Evolutionary conservation across 768 basidiomycete genomes (phyloP).

Genomic region (Trametes cubensis): DNA sequence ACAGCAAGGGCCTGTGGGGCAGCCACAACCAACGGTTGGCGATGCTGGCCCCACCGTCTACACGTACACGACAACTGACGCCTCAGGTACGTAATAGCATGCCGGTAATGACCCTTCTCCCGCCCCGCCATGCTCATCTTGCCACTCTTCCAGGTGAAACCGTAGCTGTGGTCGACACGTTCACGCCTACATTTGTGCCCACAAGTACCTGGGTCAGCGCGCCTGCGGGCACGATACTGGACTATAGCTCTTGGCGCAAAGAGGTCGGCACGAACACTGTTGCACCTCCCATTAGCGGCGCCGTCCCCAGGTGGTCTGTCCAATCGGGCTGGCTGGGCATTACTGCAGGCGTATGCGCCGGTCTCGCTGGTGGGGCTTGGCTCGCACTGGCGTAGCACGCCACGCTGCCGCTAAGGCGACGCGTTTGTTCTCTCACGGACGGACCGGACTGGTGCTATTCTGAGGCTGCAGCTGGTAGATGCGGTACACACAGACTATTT

Average conservation of each 20-base stretch:
- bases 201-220: conserved; percentile 28
- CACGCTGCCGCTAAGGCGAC: not conserved
- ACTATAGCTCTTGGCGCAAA: conserved; percentile 35
- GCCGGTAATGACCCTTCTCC: not conserved
- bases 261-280: conserved; percentile 34
- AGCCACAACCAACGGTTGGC: conserved; percentile 30
- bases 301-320: not conserved
- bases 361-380: conserved; percentile 17
- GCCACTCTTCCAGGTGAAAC: conserved; percentile 25
- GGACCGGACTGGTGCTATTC: not conserved
- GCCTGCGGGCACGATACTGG: conserved; percentile 35
- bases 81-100: conserved; percentile 25
- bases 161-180: conserved; percentile 31
- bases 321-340: conserved; percentile 15
- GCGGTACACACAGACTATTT: conserved; percentile 13
- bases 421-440: not conserved
- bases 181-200: conserved; percentile 37
- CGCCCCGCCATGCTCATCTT: not conserved
- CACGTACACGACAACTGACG: conserved; percentile 40
- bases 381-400: conserved; percentile 17
- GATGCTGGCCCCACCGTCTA: conserved; percentile 30
- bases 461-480: conserved; percentile 2
- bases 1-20: conserved; percentile 58
- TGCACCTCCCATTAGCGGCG: conserved; percentile 12
- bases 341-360: conserved; percentile 5